Evolutionary conservation across 129 eudicot genomes (phyloP).

Genomic region (Chrysanthemum seticuspe): DNA sequence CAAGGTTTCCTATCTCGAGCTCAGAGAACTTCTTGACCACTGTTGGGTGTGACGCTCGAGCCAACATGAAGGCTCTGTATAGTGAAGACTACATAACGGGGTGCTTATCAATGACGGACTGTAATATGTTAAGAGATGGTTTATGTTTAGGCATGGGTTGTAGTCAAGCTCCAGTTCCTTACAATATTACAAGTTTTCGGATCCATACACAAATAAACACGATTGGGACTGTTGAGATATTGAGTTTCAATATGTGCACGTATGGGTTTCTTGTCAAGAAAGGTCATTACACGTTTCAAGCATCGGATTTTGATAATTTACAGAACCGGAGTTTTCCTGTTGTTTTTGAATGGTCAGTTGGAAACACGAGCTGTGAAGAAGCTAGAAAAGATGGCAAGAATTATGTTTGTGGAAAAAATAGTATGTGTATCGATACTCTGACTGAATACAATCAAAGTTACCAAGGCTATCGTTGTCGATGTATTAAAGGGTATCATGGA

Average conservation of each 20-base stretch:
- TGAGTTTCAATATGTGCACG: constrained; percentile 20
- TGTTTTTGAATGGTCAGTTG: constrained; percentile 25
- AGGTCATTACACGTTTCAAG: constrained; percentile 5
- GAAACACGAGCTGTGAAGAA: constrained; percentile 16
- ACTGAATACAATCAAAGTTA: neutral
- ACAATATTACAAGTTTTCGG: constrained; percentile 9
- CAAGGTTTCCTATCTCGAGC: constrained; percentile 25
- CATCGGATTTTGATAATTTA: constrained; percentile 22
- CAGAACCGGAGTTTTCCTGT: constrained; percentile 19
- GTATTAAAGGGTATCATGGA: constrained; percentile 21
- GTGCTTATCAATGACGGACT: constrained; percentile 16
- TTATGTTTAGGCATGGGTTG: constrained; percentile 37
- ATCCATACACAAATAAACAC: constrained; percentile 23
- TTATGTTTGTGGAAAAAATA: constrained; percentile 24
- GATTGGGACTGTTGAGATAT: neutral
- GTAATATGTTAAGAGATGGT: neutral
- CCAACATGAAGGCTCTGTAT: neutral
- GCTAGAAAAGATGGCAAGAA: constrained; percentile 5
- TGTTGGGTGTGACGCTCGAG: constrained; percentile 38
- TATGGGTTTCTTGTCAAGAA: constrained; percentile 25
- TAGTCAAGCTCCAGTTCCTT: constrained; percentile 30
- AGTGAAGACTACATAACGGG: constrained; percentile 16
- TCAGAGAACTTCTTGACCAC: constrained; percentile 20
- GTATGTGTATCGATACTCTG: neutral
- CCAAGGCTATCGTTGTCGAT: constrained; percentile 14